These are phyloP conservation scores for Pseudophaeomoniella oleicola DNA, from an alignment of 2,329 filamentous ascomycete genomes.

Conservation along the genomic window DNA sequence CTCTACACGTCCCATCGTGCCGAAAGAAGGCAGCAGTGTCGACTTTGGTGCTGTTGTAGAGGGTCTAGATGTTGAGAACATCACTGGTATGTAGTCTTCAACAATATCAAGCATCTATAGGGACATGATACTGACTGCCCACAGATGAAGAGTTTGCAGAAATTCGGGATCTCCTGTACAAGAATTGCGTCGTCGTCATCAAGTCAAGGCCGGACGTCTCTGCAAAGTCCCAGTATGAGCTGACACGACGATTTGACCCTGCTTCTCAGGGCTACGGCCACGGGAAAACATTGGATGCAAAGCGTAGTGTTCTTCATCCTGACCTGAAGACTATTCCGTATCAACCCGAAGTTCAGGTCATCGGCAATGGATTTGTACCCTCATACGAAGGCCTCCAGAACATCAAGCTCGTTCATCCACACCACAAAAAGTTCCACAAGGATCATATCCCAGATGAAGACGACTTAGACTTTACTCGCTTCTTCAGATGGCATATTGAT, in stretches of 20 bases:
- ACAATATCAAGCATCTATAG: constrained; percentile 8
- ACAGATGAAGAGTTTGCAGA: constrained; percentile 47
- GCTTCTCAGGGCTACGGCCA: constrained; percentile 53
- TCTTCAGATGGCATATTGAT: constrained; percentile 72
- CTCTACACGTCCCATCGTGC: neutral
- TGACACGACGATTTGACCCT: constrained; percentile 63
- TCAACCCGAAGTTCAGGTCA: constrained; percentile 67
- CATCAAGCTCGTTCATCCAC: constrained; percentile 56
- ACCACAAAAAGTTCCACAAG: constrained; percentile 64
- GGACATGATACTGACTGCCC: constrained; percentile 11
- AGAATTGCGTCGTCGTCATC: constrained; percentile 54
- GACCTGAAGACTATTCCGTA: constrained; percentile 69
- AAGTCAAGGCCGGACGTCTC: constrained; percentile 51
- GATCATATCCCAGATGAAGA: constrained; percentile 46
- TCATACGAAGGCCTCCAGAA: constrained; percentile 58
- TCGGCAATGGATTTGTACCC: constrained; percentile 57
- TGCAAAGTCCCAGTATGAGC: constrained; percentile 57
- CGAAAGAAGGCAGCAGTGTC: constrained; percentile 21
- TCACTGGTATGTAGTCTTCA: constrained; percentile 38
- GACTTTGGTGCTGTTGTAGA: constrained; percentile 48
- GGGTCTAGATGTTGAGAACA: constrained; percentile 45
- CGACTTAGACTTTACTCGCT: constrained; percentile 42
- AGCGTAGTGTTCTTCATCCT: constrained; percentile 54
- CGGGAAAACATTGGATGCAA: constrained; percentile 57
- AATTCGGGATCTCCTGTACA: constrained; percentile 53